These are phyloP conservation scores for Durotheca rogersii DNA, from an alignment of 495 filamentous ascomycete genomes.

Conservation along the genomic window DNA sequence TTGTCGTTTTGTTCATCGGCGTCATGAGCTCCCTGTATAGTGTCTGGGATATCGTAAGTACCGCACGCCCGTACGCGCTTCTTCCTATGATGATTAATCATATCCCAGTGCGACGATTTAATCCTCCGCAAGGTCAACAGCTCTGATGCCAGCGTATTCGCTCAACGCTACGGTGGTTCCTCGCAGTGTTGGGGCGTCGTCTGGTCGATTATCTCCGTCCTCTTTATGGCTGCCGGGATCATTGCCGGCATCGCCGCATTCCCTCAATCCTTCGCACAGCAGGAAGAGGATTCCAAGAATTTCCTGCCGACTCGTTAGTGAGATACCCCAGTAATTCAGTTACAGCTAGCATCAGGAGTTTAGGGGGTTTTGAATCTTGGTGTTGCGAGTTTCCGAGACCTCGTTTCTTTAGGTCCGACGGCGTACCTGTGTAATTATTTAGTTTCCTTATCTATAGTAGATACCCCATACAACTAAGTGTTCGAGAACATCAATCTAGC, in stretches of 20 bases:
- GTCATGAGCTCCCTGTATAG: conserved; percentile 77
- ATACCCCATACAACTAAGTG: conserved; percentile 26
- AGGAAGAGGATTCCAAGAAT: conserved; percentile 65
- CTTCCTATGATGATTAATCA: conserved; percentile 8
- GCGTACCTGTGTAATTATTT: conserved; percentile 6
- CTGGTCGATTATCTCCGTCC: conserved; percentile 69
- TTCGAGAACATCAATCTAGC: background rate
- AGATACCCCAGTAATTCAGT: too few relatives aligned
- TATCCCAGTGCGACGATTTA: conserved; percentile 67
- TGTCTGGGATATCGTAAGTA: conserved; percentile 78
- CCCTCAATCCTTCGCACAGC: conserved; percentile 63
- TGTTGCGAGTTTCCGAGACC: background rate
- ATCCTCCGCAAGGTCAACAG: conserved; percentile 79
- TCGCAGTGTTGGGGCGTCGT: conserved; percentile 81
- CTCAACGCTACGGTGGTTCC: conserved; percentile 72
- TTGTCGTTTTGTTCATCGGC: conserved; percentile 77
- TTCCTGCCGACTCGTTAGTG: conserved; percentile 57
- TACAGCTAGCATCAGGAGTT: background rate
- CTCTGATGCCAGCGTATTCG: conserved; percentile 80
- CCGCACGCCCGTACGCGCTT: conserved; percentile 1
- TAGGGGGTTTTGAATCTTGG: background rate
- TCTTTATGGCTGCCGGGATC: conserved; percentile 70
- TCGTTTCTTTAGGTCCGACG: background rate
- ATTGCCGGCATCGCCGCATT: conserved; percentile 75
- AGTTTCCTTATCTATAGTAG: conserved; percentile 6